Conservation (phyloP, 2,329 filamentous ascomycete species). For the Xylariomycetidae sp. region DNA sequence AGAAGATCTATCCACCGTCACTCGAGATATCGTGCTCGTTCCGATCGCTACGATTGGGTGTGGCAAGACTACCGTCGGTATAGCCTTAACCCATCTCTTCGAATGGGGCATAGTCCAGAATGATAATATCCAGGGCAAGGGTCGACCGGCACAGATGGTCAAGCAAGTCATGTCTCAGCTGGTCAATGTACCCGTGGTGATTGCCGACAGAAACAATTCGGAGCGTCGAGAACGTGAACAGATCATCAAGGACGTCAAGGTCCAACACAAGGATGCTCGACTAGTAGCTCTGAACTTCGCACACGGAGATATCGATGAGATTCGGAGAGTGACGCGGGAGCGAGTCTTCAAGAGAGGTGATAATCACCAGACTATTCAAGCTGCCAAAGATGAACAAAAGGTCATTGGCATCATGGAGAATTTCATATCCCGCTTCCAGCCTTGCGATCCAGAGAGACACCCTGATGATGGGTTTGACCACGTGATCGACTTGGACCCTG, state of each 20-base stretch:
- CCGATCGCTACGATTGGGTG: constrained; percentile 93
- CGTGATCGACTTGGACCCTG: constrained; percentile 79
- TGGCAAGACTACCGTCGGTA: constrained; percentile 88
- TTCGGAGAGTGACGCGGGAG: constrained; percentile 69
- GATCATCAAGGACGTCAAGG: constrained; percentile 72
- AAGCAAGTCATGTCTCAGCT: constrained; percentile 64
- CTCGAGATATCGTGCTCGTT: constrained; percentile 71
- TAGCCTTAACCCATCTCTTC: constrained; percentile 78
- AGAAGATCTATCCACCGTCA: constrained; percentile 47
- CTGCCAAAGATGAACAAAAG: constrained; percentile 66
- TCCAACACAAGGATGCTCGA: constrained; percentile 57
- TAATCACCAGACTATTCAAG: constrained; percentile 97
- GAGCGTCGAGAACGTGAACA: constrained; percentile 83
- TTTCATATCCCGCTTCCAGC: constrained; percentile 83
- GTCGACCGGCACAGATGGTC: constrained; percentile 74
- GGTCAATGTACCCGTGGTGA: constrained; percentile 63
- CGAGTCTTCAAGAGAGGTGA: constrained; percentile 83
- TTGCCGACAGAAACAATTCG: constrained; percentile 94
- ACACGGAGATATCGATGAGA: constrained; percentile 70
- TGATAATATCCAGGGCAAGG: constrained; percentile 83
- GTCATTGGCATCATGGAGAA: constrained; percentile 91
- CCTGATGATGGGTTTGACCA: constrained; percentile 81
- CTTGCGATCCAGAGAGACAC: constrained; percentile 57
- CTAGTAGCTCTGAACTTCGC: constrained; percentile 87
- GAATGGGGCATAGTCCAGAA: constrained; percentile 93